phyloP scores from a whole-genome alignment of 805 yeast species.

The Pichia paraexigua region DNA sequence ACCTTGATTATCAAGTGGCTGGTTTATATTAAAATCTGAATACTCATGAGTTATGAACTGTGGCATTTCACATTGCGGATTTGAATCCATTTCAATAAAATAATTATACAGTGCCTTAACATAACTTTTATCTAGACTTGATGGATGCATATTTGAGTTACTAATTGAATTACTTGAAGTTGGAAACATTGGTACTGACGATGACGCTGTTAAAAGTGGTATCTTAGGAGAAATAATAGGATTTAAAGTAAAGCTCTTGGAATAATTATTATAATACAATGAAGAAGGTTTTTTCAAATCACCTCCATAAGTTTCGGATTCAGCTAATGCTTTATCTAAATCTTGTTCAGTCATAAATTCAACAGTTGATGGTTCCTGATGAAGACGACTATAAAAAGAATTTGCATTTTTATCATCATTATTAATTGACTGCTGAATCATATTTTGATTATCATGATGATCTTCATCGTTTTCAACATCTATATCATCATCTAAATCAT shows the following conservation, averaged over 20 bases:
- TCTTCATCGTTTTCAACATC: background rate
- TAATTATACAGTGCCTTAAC: slow-evolving; percentile 8
- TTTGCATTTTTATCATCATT: background rate
- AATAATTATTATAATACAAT: background rate
- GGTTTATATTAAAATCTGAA: slow-evolving; percentile 55
- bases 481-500: slow-evolving; percentile 4
- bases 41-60: slow-evolving; percentile 58
- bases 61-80: slow-evolving; percentile 34
- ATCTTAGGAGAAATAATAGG: background rate
- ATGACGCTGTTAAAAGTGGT: too few species aligned
- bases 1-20: slow-evolving; percentile 87
- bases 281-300: slow-evolving; percentile 1
- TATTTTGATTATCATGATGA: background rate
- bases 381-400: slow-evolving; percentile 4
- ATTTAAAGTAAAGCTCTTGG: background rate
- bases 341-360: slow-evolving; percentile 50
- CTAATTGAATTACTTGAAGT: background rate
- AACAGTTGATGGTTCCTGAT: slow-evolving; percentile 37
- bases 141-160: background rate
- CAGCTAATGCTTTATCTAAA: slow-evolving; percentile 33
- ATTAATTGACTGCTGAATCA: background rate
- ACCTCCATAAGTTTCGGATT: slow-evolving; percentile 14
- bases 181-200: background rate
- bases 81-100: slow-evolving; percentile 19
- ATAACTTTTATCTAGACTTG: slow-evolving; percentile 7